Percentiles rank a stretch among this genome's conserved stretches.
Evolutionary conservation across 306 rosid genomes (phyloP).

Genomic region (Ceratonia siliqua): DNA sequence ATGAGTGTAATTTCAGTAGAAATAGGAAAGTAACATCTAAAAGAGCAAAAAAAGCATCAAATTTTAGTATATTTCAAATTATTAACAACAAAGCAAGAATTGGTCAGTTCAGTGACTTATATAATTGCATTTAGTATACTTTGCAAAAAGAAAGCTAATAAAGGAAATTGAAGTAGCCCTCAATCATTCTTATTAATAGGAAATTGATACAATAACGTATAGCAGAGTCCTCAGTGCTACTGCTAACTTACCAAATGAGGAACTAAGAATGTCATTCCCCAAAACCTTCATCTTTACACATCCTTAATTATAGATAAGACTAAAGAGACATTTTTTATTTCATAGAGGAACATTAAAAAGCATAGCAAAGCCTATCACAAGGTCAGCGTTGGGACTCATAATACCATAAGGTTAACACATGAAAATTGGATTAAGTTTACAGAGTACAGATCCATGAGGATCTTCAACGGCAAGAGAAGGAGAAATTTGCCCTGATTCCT

Average conservation of each 20-base stretch:
- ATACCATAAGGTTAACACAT: neutral
- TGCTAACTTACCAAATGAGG: neutral
- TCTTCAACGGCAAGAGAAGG: neutral
- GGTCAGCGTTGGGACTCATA: neutral
- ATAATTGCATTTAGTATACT: neutral
- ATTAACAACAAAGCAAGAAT: constrained; percentile 9
- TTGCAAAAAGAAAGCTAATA: neutral
- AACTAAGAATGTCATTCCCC: neutral
- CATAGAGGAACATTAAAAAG: neutral
- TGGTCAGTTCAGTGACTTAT: neutral
- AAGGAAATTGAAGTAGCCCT: neutral
- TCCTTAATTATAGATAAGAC: neutral
- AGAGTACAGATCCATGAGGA: neutral
- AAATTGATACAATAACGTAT: neutral
- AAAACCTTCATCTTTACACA: neutral
- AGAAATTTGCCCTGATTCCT: neutral
- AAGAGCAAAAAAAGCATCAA: neutral
- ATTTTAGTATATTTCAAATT: constrained; percentile 12
- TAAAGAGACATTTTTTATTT: neutral
- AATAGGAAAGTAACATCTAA: neutral
- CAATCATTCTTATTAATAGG: neutral
- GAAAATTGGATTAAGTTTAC: neutral
- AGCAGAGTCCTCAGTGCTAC: neutral
- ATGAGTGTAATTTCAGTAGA: neutral
- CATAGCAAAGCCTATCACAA: neutral